Evolutionary conservation across 1,284 basidiomycete genomes (phyloP), one percentile per base, ranked within the genome.

Genomic region (Ceratorhiza oryzae-sativae): DNA sequence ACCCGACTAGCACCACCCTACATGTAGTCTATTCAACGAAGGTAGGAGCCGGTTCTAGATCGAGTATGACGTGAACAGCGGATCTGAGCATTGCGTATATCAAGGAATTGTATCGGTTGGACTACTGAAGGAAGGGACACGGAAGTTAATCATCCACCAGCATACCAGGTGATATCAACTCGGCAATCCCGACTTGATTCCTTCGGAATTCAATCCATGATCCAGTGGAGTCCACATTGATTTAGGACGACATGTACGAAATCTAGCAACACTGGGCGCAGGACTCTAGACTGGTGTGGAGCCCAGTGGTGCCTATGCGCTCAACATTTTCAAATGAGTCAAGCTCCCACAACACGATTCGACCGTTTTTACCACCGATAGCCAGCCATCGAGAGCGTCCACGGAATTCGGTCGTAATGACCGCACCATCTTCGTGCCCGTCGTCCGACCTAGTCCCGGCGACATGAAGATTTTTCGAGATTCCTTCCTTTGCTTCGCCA

Each of bases 261-360:
- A 27, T 30, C 1, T 10, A 27, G 13, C 9, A 53, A 9, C 32
- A 13, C 12, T 4, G 12, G 32, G 18, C 27, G 32, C 25, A 53
- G 32, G 23, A 23, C 10, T 27, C 20, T 1, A 3, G 15, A 4
- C 20, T 13, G 10, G 25, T 53, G 49, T 30, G 49, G 25, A 30
- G 49, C 49, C 49, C 32, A 3, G 49, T 53, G 49, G 49, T 30
- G 49, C 27, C 42, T 53, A 12, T 10, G 25, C 51, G 46, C 23
- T 48, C 55, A 56, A 4, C 53, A 55, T 73, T 82, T 85, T 81
- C 81, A 75, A 95, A 95, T 75, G 84, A 86, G 75, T 90, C 90
- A 65, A 96, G 79, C 25, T 84, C 81, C 94, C 94, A 97, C 27
- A 95, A 83, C 0, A 89, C 89, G 0, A 95, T 84, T 12, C 92